Evolutionary conservation across 495 filamentous ascomycete species (phyloP).

Genomic region (Astrothelium macrocarpum): DNA sequence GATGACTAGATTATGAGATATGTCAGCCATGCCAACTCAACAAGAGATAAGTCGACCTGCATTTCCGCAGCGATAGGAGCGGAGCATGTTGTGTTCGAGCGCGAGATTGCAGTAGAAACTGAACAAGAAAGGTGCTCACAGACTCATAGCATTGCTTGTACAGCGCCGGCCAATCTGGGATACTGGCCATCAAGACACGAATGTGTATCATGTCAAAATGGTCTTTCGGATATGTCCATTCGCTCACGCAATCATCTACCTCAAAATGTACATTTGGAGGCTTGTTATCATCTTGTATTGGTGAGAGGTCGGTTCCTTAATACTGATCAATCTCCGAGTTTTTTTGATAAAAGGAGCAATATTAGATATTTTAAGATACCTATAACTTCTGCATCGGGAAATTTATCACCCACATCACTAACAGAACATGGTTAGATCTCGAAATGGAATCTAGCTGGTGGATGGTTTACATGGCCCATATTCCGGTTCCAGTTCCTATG

Average conservation of each 20-base stretch:
- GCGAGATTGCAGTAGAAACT: neutral
- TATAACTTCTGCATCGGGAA: slow-evolving; percentile 8
- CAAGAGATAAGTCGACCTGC: too few relatives aligned
- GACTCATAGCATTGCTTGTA: slow-evolving; percentile 22
- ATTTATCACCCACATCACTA: neutral
- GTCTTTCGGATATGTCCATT: slow-evolving; percentile 36
- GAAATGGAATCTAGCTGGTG: neutral
- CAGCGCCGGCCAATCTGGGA: slow-evolving; percentile 43
- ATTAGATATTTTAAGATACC: slow-evolving; percentile 3
- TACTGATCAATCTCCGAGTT: neutral
- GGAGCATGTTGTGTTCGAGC: too few relatives aligned
- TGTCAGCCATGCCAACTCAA: too few relatives aligned
- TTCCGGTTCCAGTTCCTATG: slow-evolving; percentile 29
- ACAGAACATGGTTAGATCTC: neutral
- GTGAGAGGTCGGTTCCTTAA: slow-evolving; percentile 10
- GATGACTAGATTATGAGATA: slow-evolving; percentile 17
- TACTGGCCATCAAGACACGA: slow-evolving; percentile 42
- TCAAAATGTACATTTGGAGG: slow-evolving; percentile 44
- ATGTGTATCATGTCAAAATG: slow-evolving; percentile 48
- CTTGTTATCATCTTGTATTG: slow-evolving; percentile 22
- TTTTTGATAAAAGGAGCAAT: neutral
- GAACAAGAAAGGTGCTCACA: neutral
- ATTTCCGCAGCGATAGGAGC: too few relatives aligned
- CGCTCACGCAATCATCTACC: slow-evolving; percentile 40
- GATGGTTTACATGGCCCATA: slow-evolving; percentile 28